Conservation (phyloP, 2,329 filamentous ascomycete genomes). For the Beauveria sp. region DNA sequence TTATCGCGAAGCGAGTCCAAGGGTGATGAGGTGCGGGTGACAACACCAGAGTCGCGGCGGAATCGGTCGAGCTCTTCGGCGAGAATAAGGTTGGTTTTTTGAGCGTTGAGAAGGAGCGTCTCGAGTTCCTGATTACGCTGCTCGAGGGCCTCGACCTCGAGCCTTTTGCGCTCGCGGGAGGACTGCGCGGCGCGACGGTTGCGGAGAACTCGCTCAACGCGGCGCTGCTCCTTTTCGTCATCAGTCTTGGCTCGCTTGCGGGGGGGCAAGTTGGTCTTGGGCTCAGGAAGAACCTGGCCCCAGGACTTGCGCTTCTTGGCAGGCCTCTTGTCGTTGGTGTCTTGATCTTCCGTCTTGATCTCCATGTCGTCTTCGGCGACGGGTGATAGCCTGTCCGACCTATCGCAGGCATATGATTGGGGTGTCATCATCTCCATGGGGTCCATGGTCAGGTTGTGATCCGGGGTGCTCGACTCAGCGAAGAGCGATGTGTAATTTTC, state of each 20-base stretch:
- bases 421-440: constrained; percentile 45
- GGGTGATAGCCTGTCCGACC: constrained; percentile 4
- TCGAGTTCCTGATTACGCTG: constrained; percentile 65
- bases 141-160: constrained; percentile 81
- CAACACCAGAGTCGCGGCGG: constrained; percentile 34
- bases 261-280: constrained; percentile 91
- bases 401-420: constrained; percentile 29
- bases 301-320: constrained; percentile 96
- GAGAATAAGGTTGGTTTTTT: constrained; percentile 43
- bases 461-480: constrained; percentile 22
- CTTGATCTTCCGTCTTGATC: constrained; percentile 4
- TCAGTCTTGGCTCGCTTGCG: constrained; percentile 98
- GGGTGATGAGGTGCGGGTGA: constrained; percentile 33
- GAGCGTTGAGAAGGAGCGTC: constrained; percentile 50
- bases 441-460: constrained; percentile 28
- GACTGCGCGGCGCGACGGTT: constrained; percentile 96
- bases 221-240: constrained; percentile 96
- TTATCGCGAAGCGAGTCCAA: constrained; percentile 36
- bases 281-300: constrained; percentile 93
- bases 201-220: constrained; percentile 92
- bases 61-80: constrained; percentile 44
- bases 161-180: constrained; percentile 85
- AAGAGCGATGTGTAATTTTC: constrained; percentile 45
- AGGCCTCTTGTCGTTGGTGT: constrained; percentile 55
- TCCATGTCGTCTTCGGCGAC: not conserved